These are phyloP conservation scores for Selenicereus undatus DNA, from an alignment of 148 eudicot species.

Conservation along the genomic window DNA sequence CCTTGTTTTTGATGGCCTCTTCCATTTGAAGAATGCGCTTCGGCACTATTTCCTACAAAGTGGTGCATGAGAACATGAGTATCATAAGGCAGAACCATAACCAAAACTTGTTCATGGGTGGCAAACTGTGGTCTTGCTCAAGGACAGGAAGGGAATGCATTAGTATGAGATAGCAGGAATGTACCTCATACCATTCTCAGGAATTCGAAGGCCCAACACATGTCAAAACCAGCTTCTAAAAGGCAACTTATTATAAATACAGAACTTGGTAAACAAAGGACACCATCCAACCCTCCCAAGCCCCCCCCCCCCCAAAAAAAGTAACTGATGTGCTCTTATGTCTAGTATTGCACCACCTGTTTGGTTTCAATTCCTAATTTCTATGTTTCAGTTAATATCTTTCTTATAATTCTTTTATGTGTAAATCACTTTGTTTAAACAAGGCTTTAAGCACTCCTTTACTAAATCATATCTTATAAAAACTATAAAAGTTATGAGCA, in stretches of 20 bases:
- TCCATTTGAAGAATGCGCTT: constrained; percentile 75
- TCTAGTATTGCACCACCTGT: no score
- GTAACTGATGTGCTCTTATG: no score
- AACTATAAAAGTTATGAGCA: no score
- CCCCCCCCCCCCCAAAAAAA: no score
- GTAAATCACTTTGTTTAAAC: no score
- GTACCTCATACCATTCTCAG: not conserved
- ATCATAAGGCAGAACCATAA: not conserved
- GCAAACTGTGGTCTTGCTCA: not conserved
- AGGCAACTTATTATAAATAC: not conserved
- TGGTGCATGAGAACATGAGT: not conserved
- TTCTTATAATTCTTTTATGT: no score
- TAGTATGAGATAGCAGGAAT: not conserved
- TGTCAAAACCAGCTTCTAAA: not conserved
- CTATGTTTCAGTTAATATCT: no score
- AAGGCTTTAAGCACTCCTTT: no score
- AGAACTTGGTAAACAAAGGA: no score
- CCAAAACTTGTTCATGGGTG: not conserved
- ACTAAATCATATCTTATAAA: no score
- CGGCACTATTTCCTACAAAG: constrained; percentile 75
- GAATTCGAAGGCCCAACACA: not conserved
- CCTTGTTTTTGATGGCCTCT: constrained; percentile 74
- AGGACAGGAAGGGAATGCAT: not conserved
- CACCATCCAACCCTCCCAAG: no score
- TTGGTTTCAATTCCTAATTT: no score